These are phyloP conservation scores for Gonium pectorale DNA, from an alignment of 139 green algal genomes.

Conservation along the genomic window DNA sequence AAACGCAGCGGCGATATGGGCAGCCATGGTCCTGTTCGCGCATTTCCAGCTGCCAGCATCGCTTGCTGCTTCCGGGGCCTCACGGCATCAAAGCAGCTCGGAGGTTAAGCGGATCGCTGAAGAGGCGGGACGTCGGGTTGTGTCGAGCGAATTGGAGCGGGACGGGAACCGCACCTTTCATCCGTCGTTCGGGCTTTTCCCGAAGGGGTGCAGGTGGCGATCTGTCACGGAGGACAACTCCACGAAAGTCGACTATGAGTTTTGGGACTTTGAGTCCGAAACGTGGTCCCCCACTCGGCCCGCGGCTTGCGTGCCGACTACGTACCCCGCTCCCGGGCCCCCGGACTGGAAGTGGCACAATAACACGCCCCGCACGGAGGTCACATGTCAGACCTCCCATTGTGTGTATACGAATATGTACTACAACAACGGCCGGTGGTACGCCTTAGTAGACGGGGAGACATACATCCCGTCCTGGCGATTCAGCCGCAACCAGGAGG, in stretches of 20 bases:
- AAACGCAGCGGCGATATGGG: no score
- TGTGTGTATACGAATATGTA: conserved; percentile 69
- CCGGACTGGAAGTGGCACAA: conserved; percentile 60
- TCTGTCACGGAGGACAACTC: conserved; percentile 47
- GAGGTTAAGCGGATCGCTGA: background rate
- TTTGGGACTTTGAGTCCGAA: conserved; percentile 57
- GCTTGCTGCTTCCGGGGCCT: no score
- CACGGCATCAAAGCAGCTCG: no score
- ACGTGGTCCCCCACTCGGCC: conserved; percentile 67
- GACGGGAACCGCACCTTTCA: conserved; percentile 52
- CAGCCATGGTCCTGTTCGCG: no score
- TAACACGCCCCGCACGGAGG: conserved; percentile 69
- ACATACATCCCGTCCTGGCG: conserved; percentile 56
- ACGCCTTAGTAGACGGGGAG: conserved; percentile 75
- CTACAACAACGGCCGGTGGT: conserved; percentile 86
- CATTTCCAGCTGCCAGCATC: no score
- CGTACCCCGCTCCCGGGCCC: conserved; percentile 42
- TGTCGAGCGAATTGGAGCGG: conserved; percentile 1
- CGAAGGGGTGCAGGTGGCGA: conserved; percentile 79
- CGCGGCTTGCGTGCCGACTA: conserved; percentile 59
- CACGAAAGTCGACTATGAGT: conserved; percentile 66
- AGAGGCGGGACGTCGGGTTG: background rate
- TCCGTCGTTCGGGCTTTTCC: conserved; percentile 76
- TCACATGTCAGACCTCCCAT: conserved; percentile 51
- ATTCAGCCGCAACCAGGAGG: conserved; percentile 71